A percentile compares a stretch with the other conserved stretches of the same genome.
Evolutionary conservation across 2,329 filamentous ascomycete genomes (phyloP).

Genomic region (Colletotrichum echinochloae): DNA sequence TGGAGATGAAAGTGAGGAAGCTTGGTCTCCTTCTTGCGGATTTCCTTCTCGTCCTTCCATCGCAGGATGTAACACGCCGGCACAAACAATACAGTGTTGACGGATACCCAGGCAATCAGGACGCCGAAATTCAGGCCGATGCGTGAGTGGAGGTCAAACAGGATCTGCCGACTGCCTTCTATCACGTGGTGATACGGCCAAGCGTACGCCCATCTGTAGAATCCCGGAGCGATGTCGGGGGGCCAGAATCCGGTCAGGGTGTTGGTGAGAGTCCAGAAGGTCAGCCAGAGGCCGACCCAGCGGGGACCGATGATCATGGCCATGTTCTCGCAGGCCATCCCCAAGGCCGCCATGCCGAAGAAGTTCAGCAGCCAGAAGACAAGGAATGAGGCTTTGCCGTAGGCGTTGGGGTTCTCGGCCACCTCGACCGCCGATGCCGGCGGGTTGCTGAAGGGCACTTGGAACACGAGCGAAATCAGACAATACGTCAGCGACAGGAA

Average conservation of each 20-base stretch:
- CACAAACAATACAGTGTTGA: slow-evolving; percentile 12
- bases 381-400: slow-evolving; percentile 18
- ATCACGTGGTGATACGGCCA: slow-evolving; percentile 34
- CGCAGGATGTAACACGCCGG: slow-evolving; percentile 28
- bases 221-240: slow-evolving; percentile 24
- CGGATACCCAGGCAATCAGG: slow-evolving; percentile 13
- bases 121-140: slow-evolving; percentile 31
- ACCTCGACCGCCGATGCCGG: slow-evolving; percentile 24
- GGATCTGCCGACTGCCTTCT: slow-evolving; percentile 24
- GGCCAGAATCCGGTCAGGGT: slow-evolving; percentile 30
- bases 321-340: slow-evolving; percentile 34
- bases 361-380: slow-evolving; percentile 34
- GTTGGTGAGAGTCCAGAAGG: slow-evolving; percentile 28
- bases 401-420: slow-evolving; percentile 18
- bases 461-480: slow-evolving; percentile 23
- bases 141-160: slow-evolving; percentile 30
- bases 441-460: slow-evolving; percentile 26
- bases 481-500: slow-evolving; percentile 23
- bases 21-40: slow-evolving; percentile 12
- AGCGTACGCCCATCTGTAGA: slow-evolving; percentile 31
- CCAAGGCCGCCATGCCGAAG: slow-evolving; percentile 28
- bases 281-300: slow-evolving; percentile 33
- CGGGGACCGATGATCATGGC: slow-evolving; percentile 25
- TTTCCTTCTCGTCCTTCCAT: slow-evolving; percentile 30
- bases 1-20: slow-evolving; percentile 17